phyloP scores from a whole-genome alignment of 177 flowering plant species.

The Vitis hybrid region DNA sequence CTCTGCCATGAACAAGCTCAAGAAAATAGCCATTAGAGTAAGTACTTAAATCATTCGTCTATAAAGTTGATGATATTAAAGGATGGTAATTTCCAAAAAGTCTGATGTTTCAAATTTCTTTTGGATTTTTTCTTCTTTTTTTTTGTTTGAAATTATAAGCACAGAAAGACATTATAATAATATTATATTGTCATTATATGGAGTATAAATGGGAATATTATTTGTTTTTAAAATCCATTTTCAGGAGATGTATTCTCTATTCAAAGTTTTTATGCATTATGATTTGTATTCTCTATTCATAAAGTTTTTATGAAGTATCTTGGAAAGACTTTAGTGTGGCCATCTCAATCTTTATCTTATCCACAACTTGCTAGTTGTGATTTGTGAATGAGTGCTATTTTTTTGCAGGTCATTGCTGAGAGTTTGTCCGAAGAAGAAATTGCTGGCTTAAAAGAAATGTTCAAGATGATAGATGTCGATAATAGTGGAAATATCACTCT shows the following conservation, averaged over 20 bases:
- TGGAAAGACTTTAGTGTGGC: background rate
- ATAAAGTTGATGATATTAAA: background rate
- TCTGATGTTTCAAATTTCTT: no score
- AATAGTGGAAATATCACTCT: constrained; percentile 61
- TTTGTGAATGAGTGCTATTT: background rate
- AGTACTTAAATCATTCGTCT: constrained; percentile 1
- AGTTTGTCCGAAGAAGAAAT: constrained; percentile 67
- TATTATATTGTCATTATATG: no score
- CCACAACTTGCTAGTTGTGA: no score
- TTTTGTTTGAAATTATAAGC: background rate
- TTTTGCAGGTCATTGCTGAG: constrained; percentile 63
- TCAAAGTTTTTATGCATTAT: no score
- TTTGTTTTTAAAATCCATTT: no score
- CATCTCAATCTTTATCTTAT: no score
- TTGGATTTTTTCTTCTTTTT: background rate
- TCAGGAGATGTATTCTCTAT: no score
- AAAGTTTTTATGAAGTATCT: background rate
- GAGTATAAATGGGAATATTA: no score
- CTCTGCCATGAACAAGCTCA: constrained; percentile 54
- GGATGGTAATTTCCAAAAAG: background rate
- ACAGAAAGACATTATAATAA: no score
- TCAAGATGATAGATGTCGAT: constrained; percentile 68
- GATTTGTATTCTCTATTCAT: no score
- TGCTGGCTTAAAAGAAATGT: constrained; percentile 66
- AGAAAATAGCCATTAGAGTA: constrained; percentile 45